Evolutionary conservation across 2,329 filamentous ascomycete species (phyloP), one percentile per base, ranked within the genome.

Genomic region (Xylariaceae sp.): DNA sequence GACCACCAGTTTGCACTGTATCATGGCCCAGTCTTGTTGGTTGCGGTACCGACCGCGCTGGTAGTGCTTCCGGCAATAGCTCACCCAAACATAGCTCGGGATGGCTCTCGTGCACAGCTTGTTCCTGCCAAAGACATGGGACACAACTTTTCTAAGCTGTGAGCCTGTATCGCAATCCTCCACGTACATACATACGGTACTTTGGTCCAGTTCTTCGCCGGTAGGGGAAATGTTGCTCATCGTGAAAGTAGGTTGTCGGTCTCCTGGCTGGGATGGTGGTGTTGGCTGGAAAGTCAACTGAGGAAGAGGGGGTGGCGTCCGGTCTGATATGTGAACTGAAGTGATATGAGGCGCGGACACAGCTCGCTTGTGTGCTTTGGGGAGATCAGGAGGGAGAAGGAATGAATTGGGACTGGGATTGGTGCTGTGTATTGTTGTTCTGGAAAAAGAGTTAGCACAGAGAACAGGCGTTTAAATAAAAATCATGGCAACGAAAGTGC

Each of bases 81-180:
- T 79, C 1, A 88, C 79, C 86, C 86, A 91, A 2, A 87, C 76
- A 17, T 77, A 64, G 4, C 76, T 66, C 0, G 85, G 85, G 37
- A 93, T 87, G 34, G 73, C 71, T 26, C 83, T 75, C 1, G 87
- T 93, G 55, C 81, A 84, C 7, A 77, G 72, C 64, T 93, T 93
- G 70, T 93, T 93, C 29, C 88, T 79, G 17, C 87, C 87, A 52
- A 91, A 91, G 41, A 90, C 77, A 56, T 93, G 86, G 0, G 85
- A 89, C 44, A 91, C 84, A 4, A 84, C 81, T 64, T 91, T 91
- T 36, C 87, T 79, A 18, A 75, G 74, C 41, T 78, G 72, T 4
- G 78, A 80, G 3, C 72, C 72, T 0, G 78, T 83, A 34, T 76
- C 71, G 55, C 81, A 85, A 45, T 76, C 67, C 1, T 68, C 60